Evolutionary conservation across 306 rosid genomes (phyloP), one percentile per base, ranked within the genome.

Genomic region (Fagus crenata): DNA sequence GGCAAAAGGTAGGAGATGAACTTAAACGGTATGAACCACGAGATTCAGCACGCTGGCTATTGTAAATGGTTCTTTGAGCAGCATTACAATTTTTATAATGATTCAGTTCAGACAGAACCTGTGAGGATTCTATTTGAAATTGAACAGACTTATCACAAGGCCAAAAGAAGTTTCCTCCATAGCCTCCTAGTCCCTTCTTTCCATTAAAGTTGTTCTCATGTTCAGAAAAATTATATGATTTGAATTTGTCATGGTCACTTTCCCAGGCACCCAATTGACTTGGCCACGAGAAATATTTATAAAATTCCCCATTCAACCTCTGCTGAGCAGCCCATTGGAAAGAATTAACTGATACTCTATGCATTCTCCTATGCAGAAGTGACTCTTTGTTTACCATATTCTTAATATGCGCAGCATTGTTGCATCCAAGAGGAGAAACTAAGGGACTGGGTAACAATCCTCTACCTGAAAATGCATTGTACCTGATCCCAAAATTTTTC

Each of bases 261-360:
- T 14, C 55, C 32, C 6, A 22, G 55, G 68, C 40, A 55, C 53
- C 40, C 3, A 4, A n/a, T 72, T 37, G 65, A 55, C 67, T 39
- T 40, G 43, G 33, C 6, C 22, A 18, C 32, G 78, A 60, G 53
- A 58, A 56, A 74, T 60, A 4, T 56, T 56, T 22, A 56, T 22
- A 1, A 42, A 60, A 54, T n/a, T 9, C 53, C 17, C 70, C 58
- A 68, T 53, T 76, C 67, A 67, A 53, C 35, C n/a, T 67, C 55
- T 67, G 54, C 46, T 70, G 74, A 67, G 67, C 22, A 67, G 22
- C 80, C 65, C 54, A 42, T 4, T 76, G 65, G 31, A 64, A 35
- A n/a, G 72, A 49, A 12, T 75, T 51, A 12, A 49, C 42, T 35
- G 49, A 46, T 35, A n/a, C 28, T 64, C 43, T 31, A 31, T 12